Evolutionary conservation across 2,329 filamentous ascomycete species (phyloP).

Genomic region (Sporothrix euskadiensis): DNA sequence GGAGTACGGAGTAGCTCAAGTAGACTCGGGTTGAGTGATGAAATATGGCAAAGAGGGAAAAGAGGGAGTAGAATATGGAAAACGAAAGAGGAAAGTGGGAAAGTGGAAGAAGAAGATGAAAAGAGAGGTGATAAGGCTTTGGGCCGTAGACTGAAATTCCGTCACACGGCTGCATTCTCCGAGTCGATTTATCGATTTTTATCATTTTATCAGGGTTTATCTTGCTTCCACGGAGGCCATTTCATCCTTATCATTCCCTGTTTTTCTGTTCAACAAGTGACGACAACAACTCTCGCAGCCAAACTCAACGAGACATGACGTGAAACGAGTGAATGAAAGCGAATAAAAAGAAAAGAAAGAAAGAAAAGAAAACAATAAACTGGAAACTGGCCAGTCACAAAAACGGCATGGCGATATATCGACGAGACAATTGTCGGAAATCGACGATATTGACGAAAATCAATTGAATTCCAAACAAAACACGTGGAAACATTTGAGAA

Average conservation of each 20-base stretch:
- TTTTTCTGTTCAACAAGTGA: constrained; percentile 5
- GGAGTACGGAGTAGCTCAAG: neutral
- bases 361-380: neutral
- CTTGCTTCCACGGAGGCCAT: neutral
- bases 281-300: neutral
- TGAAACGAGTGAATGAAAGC: neutral
- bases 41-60: neutral
- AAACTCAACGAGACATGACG: neutral
- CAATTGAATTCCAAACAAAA: neutral
- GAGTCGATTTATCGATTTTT: neutral
- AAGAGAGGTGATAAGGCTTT: constrained; percentile 4
- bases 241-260: constrained; percentile 11
- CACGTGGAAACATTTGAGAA: constrained; percentile 4
- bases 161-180: constrained; percentile 5
- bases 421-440: neutral
- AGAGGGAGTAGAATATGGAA: neutral
- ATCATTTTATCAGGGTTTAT: neutral
- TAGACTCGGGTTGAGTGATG: neutral
- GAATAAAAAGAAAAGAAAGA: too few species aligned
- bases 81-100: neutral
- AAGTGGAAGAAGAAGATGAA: neutral
- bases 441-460: neutral
- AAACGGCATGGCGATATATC: neutral
- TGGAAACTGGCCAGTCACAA: neutral
- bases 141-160: constrained; percentile 13